Percentiles rank a stretch among this genome's conserved stretches.
Conservation (phyloP, 2,329 filamentous ascomycete genomes). For the Juglanconis oblonga region DNA sequence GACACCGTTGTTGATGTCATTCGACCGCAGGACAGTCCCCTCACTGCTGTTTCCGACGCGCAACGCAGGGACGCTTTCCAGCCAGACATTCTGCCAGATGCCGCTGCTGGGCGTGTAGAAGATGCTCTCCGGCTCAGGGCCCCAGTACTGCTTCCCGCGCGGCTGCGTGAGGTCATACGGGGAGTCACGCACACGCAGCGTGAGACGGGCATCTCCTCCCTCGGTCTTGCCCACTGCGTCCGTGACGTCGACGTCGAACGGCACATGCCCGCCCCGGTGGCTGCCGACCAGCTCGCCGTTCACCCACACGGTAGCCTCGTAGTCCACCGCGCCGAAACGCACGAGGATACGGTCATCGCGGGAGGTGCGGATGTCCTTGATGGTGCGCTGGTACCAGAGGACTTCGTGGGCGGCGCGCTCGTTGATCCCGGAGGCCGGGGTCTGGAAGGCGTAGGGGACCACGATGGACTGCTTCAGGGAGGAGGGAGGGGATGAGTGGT, state of each 20-base stretch:
- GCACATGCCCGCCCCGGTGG: constrained; percentile 59
- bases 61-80: constrained; percentile 51
- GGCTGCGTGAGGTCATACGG: constrained; percentile 63
- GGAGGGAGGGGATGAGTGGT: constrained; percentile 46
- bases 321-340: constrained; percentile 61
- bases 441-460: constrained; percentile 66
- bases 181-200: constrained; percentile 60
- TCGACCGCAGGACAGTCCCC: constrained; percentile 55
- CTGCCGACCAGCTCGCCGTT: constrained; percentile 49
- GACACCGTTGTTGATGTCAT: constrained; percentile 49
- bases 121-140: constrained; percentile 56
- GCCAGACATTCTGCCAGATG: constrained; percentile 57
- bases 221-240: constrained; percentile 36
- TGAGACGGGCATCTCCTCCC: constrained; percentile 38
- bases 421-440: constrained; percentile 59
- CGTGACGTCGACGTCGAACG: constrained; percentile 56
- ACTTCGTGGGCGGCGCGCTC: constrained; percentile 63
- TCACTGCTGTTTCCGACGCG: constrained; percentile 53
- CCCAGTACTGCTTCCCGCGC: constrained; percentile 67
- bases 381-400: constrained; percentile 60
- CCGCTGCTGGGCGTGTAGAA: constrained; percentile 58
- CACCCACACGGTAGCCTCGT: constrained; percentile 57
- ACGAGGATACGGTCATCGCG: constrained; percentile 43
- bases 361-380: constrained; percentile 46
- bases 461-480: constrained; percentile 51